Evolutionary conservation across 768 basidiomycete species (phyloP), one percentile per base, ranked within the genome.

Genomic region (Collybia sordida): DNA sequence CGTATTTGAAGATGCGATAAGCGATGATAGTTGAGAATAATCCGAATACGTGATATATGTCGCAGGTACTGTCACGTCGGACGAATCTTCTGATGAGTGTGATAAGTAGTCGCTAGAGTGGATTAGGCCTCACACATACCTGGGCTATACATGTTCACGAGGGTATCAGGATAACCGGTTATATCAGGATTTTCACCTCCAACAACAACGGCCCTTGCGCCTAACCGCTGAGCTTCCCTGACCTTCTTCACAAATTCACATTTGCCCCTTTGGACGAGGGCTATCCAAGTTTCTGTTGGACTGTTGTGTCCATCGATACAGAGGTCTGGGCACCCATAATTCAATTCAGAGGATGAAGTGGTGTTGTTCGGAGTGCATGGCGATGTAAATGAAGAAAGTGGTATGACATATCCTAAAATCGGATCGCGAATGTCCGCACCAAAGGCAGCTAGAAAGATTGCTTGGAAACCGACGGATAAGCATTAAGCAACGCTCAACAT

Each of bases 201-300:
- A 6, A 98, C 91, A n/a, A 98, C 85, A 40, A 97, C 86, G 3
- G 86, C 96, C 58, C 74, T 81, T 4, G 95, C 94, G 8, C 94
- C 94, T 18, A 91, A 71, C 38, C 75, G 64, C 61, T 84, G 79
- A 6, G 85, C 88, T 57, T 84, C 82, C 42, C 86, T 71, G 31
- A 85, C 91, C 74, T 98, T 98, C 60, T 85, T 86, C 9, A 90
- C 86, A 63, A 98, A 98, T 51, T 93, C 85, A 65, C 96, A 98
- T 45, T 82, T 71, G 1, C 95, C 95, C 35, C 96, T 75, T 65
- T 96, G 88, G 0, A 97, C 86, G 43, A 98, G 78, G 0, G 93
- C 96, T 64, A 98, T 90, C 88, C 92, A 95, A 8, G 83, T 73
- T 49, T 92, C 90, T 11, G 77, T 73, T 18, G 90, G 90, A 15